Conservation (phyloP, 345 rosid species). For the Brassica napus region DNA sequence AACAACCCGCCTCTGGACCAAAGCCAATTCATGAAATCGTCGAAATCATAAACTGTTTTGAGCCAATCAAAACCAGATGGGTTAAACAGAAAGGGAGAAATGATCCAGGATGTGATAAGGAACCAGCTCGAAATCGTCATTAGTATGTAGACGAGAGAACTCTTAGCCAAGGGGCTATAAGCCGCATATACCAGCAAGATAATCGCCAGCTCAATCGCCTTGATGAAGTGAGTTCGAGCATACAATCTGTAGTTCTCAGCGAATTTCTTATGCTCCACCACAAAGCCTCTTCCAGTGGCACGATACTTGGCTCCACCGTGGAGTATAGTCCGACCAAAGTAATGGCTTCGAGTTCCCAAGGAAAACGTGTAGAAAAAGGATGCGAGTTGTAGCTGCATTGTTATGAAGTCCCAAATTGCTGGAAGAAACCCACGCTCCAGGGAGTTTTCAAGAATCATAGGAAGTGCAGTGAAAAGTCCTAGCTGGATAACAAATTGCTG, state of each 20-base stretch:
- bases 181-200: slow-evolving; percentile 81
- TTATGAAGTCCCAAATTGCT: slow-evolving; percentile 92
- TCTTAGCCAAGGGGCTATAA: slow-evolving; percentile 72
- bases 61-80: slow-evolving; percentile 98
- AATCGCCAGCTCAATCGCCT: slow-evolving; percentile 84
- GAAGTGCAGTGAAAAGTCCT: slow-evolving; percentile 93
- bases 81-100: slow-evolving; percentile 85
- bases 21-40: slow-evolving; percentile 89
- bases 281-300: slow-evolving; percentile 97
- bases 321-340: slow-evolving; percentile 91
- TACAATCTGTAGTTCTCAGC: slow-evolving; percentile 85
- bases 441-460: slow-evolving; percentile 93
- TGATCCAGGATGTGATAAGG: slow-evolving; percentile 73
- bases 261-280: slow-evolving; percentile 92
- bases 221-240: slow-evolving; percentile 83
- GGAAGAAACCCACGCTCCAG: slow-evolving; percentile 94
- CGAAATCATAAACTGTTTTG: slow-evolving; percentile 85
- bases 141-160: slow-evolving; percentile 74
- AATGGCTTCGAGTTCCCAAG: slow-evolving; percentile 96
- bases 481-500: slow-evolving; percentile 95
- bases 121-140: slow-evolving; percentile 91
- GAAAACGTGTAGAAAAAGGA: slow-evolving; percentile 95
- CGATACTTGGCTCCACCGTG: slow-evolving; percentile 99
- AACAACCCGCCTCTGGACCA: slow-evolving; percentile 83
- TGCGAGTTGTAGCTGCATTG: slow-evolving; percentile 94